phyloP scores from a whole-genome alignment of 805 yeast genomes.

The Teunomyces stri region DNA sequence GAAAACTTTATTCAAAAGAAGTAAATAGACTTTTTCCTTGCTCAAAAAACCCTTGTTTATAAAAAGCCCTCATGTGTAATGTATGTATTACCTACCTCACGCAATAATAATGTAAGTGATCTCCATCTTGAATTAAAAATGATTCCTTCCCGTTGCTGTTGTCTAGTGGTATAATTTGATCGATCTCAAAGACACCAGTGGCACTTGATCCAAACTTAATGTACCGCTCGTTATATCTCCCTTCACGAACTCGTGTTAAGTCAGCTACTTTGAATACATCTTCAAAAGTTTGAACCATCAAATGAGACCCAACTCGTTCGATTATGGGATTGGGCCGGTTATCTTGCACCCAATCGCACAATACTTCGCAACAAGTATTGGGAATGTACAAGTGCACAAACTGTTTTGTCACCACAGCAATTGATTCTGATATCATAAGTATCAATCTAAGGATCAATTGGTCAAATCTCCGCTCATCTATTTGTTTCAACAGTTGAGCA shows the following conservation, averaged over 20 bases:
- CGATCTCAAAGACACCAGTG: too few relatives aligned
- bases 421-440: not conserved
- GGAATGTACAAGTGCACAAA: not conserved
- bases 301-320: not conserved
- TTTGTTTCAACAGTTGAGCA: not conserved
- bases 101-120: not conserved
- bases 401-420: not conserved
- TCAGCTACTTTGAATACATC: not conserved
- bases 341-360: not conserved
- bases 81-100: not conserved
- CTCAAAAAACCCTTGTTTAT: not conserved
- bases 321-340: not conserved
- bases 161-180: not conserved
- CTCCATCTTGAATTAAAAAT: not conserved
- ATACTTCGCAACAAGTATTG: not conserved
- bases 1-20: conserved; percentile 28
- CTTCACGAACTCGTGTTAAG: not conserved
- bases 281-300: not conserved
- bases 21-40: not conserved
- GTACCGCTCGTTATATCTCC: not conserved
- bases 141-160: not conserved
- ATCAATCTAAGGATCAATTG: not conserved
- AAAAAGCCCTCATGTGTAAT: not conserved
- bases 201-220: not conserved
- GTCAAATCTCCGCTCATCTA: not conserved